Percentiles rank a stretch among this genome's conserved stretches.
phyloP scores from a whole-genome alignment of 352 stramenopile species.

The Pythium brachiatum region DNA sequence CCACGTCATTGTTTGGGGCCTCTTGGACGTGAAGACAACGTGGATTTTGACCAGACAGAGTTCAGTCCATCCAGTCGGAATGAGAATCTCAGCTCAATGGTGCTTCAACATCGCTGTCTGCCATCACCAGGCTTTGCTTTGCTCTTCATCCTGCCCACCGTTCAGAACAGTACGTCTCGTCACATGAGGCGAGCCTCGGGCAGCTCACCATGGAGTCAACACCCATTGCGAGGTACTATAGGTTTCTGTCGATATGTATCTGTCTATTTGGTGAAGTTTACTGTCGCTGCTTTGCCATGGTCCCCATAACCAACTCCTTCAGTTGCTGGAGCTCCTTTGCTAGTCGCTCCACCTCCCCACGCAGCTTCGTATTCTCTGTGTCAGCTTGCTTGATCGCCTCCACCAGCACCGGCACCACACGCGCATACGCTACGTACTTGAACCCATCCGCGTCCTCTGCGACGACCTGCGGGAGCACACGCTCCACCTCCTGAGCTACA shows the following conservation, averaged over 20 bases:
- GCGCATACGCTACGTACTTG: conserved; percentile 87
- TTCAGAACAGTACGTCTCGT: too few relatives aligned
- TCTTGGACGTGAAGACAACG: neutral
- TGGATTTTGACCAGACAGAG: neutral
- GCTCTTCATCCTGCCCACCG: too few relatives aligned
- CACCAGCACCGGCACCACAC: conserved; percentile 73
- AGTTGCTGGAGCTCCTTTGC: neutral
- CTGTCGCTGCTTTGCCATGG: neutral
- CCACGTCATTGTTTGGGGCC: neutral
- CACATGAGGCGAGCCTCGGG: too few relatives aligned
- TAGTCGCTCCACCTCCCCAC: neutral
- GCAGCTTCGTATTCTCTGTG: conserved; percentile 11
- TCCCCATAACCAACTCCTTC: neutral
- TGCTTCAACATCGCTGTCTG: too few relatives aligned
- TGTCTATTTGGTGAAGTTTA: neutral
- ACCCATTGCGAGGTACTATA: too few relatives aligned
- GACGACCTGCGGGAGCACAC: conserved; percentile 81
- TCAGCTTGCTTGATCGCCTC: conserved; percentile 65
- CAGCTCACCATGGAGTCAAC: too few relatives aligned
- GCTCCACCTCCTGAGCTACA: conserved; percentile 86
- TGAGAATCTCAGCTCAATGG: too few relatives aligned
- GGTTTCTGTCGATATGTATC: too few relatives aligned
- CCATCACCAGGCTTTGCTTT: too few relatives aligned
- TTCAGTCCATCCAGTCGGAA: too few relatives aligned
- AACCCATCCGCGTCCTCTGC: conserved; percentile 60